A percentile compares a stretch with the other conserved stretches of the same genome.
These are phyloP conservation scores for Suillus decipiens DNA, from an alignment of 768 basidiomycete genomes.

Conservation along the genomic window DNA sequence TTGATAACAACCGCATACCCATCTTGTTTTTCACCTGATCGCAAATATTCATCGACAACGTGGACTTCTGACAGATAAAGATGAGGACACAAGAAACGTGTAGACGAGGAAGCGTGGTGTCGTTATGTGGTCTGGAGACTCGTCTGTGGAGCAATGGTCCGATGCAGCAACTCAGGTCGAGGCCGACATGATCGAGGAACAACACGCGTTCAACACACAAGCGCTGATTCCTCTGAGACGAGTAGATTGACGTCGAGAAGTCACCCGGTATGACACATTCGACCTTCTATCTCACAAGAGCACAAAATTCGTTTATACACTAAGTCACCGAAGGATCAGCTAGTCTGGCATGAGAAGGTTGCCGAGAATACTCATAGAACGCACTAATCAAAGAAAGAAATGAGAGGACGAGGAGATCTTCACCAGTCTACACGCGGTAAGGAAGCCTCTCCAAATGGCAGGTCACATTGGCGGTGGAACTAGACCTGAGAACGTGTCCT, in stretches of 20 bases:
- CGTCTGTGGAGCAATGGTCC: constrained; percentile 74
- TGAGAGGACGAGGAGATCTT: constrained; percentile 29
- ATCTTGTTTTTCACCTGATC: constrained; percentile 51
- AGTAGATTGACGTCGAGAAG: constrained; percentile 34
- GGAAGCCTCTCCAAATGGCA: constrained; percentile 60
- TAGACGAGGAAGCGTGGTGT: constrained; percentile 63
- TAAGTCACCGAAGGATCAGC: constrained; percentile 30
- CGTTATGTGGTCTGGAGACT: constrained; percentile 54
- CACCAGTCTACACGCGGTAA: constrained; percentile 32
- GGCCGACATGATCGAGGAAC: constrained; percentile 67
- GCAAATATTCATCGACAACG: constrained; percentile 69
- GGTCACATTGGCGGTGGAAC: constrained; percentile 49
- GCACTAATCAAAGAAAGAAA: constrained; percentile 32
- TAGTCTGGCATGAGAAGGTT: constrained; percentile 29
- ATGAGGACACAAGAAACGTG: constrained; percentile 74
- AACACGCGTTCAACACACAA: constrained; percentile 63
- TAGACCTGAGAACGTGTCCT: constrained; percentile 60
- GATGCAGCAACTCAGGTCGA: constrained; percentile 54
- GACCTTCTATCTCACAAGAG: constrained; percentile 27
- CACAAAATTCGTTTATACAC: constrained; percentile 17
- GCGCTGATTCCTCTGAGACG: constrained; percentile 45
- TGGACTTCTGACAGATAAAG: constrained; percentile 75
- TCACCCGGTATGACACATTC: constrained; percentile 31
- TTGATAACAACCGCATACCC: constrained; percentile 47
- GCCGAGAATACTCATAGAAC: constrained; percentile 30